Evolutionary conservation across 2,329 filamentous ascomycete species (phyloP), one percentile per base, ranked within the genome.

Genomic region (Paracamarosporium sp.): DNA sequence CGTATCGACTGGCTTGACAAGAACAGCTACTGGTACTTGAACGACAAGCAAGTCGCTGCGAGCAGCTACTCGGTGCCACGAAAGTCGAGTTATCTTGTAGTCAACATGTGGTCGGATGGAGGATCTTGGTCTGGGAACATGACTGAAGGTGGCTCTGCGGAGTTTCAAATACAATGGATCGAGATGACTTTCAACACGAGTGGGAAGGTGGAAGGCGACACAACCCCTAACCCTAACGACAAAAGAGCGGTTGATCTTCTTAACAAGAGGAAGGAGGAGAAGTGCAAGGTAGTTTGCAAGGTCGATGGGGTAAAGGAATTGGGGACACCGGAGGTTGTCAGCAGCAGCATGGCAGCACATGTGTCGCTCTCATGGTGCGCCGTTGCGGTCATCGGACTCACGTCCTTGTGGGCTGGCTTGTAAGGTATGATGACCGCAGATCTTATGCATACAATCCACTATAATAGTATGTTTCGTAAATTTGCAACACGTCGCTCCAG

Each of bases 81-180:
- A 24, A 82, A 85, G 48, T 76, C 81, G 4, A 82, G 81, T 33
- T 79, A 80, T 52, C 70, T 88, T 47, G 80, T 86, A 28, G 76
- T 88, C 64, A 88, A 88, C 65, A 80, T 85, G 46, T 88, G 86
- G 86, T 83, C 84, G 55, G 82, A 88, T 59, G 86, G 86, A 20
- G 85, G 86, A 4, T 74, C 76, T 46, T 88, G 85, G 86, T 82
- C 81, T 43, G 86, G 85, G 11, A 82, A 85, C 51, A 88, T 89
- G 86, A 80, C 70, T 5, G 67, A 79, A 5, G 76, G 78, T 3
- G 77, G 75, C 11, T 78, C 79, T 43, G 85, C 86, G 0, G 82
- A 80, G 59, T 76, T 88, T 65, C 83, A 88, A 66, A 80, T 89
- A 17, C 83, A 86, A 75, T 88, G 85, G 86, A 82, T 88, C 43